Base-by-base conservation (phyloP, 2,329 filamentous ascomycete genomes). In the Sclerotinia trifoliorum region DNA sequence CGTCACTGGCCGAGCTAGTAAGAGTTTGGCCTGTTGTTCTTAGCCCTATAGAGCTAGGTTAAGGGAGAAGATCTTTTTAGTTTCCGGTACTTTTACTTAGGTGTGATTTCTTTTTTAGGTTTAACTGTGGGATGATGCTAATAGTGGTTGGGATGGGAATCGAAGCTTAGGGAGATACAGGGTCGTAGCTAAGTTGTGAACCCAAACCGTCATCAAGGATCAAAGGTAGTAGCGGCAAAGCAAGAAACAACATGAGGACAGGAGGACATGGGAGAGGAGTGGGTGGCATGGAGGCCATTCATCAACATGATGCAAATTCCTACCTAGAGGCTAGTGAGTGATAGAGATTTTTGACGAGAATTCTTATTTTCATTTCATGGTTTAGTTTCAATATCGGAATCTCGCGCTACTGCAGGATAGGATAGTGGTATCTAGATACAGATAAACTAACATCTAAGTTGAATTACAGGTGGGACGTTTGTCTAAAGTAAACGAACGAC, bases 381-480 rank as follows among this genome's bases (percentile, higher is more conserved):
- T 19, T 46, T 35, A n/a, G 24, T 11, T 24, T 44, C 39, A 35
- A 58, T 44, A 39, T 46, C 44, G 17, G 35, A 35, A 48, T 64
- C 19, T 21, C 17, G 5, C 42, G 8, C 35, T 46, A 60, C 35
- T 60, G 56, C 35, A 46, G 44, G 42, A 60, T 24, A 49, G 24
- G 21, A 32, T 60, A 35, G 46, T 62, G 15, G 60, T 51, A 55
- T 56, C 32, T 57, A 29, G 63, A 57, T 65, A 17, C 32, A 46
- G 24, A 44, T 46, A 52, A 24, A 62, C 17, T 56, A 39, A 46
- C 46, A 67, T 67, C 44, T 24, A 35, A 24, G 46, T 66, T 44
- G 15, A 62, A 62, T 67, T 46, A 24, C 11, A 54, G 46, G 46
- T 67, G 65, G 65, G 46, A 32, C 56, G 56, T 48, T 42, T 55